Evolutionary conservation across 208 protist genomes (phyloP), one percentile per base, ranked within the genome.

Genomic region (Crithidia acanthocephali): DNA sequence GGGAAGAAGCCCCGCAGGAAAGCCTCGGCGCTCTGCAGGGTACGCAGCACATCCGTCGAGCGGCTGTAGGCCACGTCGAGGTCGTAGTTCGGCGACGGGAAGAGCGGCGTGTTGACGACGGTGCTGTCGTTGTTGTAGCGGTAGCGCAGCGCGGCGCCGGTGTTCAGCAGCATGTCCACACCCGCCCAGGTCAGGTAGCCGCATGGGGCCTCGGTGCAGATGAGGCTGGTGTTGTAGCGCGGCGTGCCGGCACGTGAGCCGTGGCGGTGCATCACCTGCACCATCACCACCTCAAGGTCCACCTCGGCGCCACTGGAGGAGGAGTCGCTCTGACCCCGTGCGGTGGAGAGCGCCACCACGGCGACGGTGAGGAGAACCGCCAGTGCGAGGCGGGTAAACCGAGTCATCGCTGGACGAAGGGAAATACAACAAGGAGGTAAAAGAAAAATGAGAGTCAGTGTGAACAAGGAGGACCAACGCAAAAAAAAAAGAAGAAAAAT

Each of bases 231-330:
- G 74, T 91, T 87, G 53, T 62, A 53, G 22, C 47, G 45, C 16
- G 61, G 33, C 10, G 68, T 56, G 40, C 74, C 42, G 10, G 67
- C 18, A 18, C 85, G 85, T 2, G 82, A 79, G 53, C 85, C 85
- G 57, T 91, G 85, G 45, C 85, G 85, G 72, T 91, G 85, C 42
- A 88, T 42, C 28, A 88, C 51, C 56, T 89, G 78, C 33, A 84
- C 55, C 59, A 76, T 57, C 57, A 69, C 45, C 45, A 80, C 58
- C 53, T 75, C 63, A 15, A 73, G 32, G 55, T 60, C 62, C 47
- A 60, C 59, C 6, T 37, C 59, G 2, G 28, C 22, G 11, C 22
- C 48, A 15, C 1, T 27, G 7, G 32, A 22, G 1, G 60, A 63
- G 0, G 50, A 28, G 45, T 10, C 28, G 30, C 10, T 42, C 40